Conservation (phyloP, 2,329 filamentous ascomycete genomes). For the Chaetomium strumarium region DNA sequence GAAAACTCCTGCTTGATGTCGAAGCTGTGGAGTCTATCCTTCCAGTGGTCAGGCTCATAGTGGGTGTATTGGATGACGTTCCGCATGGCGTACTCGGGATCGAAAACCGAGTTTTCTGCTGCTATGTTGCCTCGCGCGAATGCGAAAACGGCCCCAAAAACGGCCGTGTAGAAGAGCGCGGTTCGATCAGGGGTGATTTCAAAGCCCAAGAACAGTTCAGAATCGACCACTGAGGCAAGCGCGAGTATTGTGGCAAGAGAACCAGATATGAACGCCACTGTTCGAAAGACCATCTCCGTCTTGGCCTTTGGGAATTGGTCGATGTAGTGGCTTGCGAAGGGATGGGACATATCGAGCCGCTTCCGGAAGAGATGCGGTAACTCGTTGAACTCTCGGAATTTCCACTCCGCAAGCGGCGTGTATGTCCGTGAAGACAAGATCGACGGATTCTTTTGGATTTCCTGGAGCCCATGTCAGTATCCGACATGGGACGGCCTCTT, state of each 20-base stretch:
- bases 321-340: conserved; percentile 85
- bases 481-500: not conserved
- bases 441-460: conserved; percentile 91
- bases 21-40: conserved; percentile 82
- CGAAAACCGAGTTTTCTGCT: conserved; percentile 83
- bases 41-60: conserved; percentile 86
- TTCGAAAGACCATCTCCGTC: conserved; percentile 76
- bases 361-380: conserved; percentile 86
- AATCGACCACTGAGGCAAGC: conserved; percentile 78
- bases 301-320: conserved; percentile 97
- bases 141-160: conserved; percentile 79
- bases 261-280: conserved; percentile 81
- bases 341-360: conserved; percentile 88
- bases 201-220: conserved; percentile 84
- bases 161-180: conserved; percentile 80
- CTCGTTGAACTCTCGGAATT: conserved; percentile 97
- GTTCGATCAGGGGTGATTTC: conserved; percentile 86
- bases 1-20: conserved; percentile 91
- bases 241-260: conserved; percentile 81
- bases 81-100: conserved; percentile 81
- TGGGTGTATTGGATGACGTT: conserved; percentile 91
- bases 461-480: conserved; percentile 41
- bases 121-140: conserved; percentile 77
- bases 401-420: conserved; percentile 92
- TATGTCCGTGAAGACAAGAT: conserved; percentile 85